Evolutionary conservation across 1,139 yeast genomes (phyloP).

Genomic region (Casaregolazyma suthepensis): DNA sequence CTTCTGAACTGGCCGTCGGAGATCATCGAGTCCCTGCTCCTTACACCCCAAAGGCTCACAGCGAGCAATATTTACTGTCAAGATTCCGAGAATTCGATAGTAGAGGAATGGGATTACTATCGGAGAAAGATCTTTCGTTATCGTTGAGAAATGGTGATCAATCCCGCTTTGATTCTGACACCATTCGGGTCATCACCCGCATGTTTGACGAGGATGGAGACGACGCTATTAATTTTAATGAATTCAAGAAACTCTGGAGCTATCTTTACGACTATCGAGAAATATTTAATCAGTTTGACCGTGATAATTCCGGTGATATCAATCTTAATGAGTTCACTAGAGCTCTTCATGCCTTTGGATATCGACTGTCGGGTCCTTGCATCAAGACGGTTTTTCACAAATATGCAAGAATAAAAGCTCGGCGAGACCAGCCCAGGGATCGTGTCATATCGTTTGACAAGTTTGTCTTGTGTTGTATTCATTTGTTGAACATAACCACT

Average conservation of each 20-base stretch:
- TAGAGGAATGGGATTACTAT: constrained; percentile 45
- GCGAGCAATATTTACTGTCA: constrained; percentile 22
- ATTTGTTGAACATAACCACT: constrained; percentile 71
- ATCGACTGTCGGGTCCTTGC: constrained; percentile 55
- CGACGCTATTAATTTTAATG: constrained; percentile 52
- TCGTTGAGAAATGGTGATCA: constrained; percentile 60
- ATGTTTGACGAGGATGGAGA: constrained; percentile 51
- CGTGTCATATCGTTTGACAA: constrained; percentile 72
- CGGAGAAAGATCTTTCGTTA: constrained; percentile 52
- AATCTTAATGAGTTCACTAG: constrained; percentile 62
- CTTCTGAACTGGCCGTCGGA: background rate
- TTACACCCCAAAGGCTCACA: constrained; percentile 6
- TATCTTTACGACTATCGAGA: constrained; percentile 67
- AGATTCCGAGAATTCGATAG: constrained; percentile 28
- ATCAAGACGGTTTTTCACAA: constrained; percentile 56
- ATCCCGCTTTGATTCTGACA: constrained; percentile 56
- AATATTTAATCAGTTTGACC: constrained; percentile 58
- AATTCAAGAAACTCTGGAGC: constrained; percentile 67
- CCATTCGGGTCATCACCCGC: constrained; percentile 59
- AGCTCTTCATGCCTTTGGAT: constrained; percentile 66
- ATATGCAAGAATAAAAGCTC: constrained; percentile 36
- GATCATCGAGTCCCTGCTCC: constrained; percentile 8
- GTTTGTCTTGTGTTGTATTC: constrained; percentile 74
- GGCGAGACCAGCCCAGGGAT: constrained; percentile 34
- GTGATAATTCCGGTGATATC: constrained; percentile 54